Conservation (phyloP, 2,329 filamentous ascomycete species). For the Tympanopsis confertula region DNA sequence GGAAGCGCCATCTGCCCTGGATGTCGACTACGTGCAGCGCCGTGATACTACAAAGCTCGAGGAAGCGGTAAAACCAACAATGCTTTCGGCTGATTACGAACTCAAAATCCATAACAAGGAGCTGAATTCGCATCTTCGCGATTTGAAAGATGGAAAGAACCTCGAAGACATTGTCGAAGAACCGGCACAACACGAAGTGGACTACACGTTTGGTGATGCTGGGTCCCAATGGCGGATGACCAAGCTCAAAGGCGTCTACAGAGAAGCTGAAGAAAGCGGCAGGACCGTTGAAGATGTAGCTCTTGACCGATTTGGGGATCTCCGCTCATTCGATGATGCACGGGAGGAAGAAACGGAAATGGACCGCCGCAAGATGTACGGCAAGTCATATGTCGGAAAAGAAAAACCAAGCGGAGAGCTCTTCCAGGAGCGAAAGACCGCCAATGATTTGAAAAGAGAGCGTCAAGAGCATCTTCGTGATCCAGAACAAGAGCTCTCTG, state of each 20-base stretch:
- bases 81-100: neutral
- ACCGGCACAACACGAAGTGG: constrained; percentile 25
- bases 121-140: neutral
- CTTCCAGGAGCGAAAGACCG: constrained; percentile 56
- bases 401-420: constrained; percentile 81
- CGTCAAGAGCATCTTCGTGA: constrained; percentile 12
- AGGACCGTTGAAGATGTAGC: constrained; percentile 73
- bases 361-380: constrained; percentile 72
- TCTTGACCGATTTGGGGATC: constrained; percentile 65
- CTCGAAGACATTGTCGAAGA: neutral
- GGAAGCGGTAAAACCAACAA: constrained; percentile 31
- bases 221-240: constrained; percentile 96
- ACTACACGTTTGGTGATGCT: constrained; percentile 78
- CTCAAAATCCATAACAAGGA: neutral
- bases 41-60: constrained; percentile 40
- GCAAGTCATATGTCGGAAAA: constrained; percentile 72
- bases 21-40: constrained; percentile 71
- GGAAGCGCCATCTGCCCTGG: constrained; percentile 71
- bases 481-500: constrained; percentile 4
- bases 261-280: constrained; percentile 62
- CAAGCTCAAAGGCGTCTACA: constrained; percentile 77
- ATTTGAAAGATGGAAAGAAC: neutral
- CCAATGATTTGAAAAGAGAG: constrained; percentile 19
- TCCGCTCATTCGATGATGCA: constrained; percentile 82
- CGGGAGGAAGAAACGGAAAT: constrained; percentile 87